Evolutionary conservation across 495 filamentous ascomycete genomes (phyloP).

Genomic region (Lasiosphaeris hirsuta): DNA sequence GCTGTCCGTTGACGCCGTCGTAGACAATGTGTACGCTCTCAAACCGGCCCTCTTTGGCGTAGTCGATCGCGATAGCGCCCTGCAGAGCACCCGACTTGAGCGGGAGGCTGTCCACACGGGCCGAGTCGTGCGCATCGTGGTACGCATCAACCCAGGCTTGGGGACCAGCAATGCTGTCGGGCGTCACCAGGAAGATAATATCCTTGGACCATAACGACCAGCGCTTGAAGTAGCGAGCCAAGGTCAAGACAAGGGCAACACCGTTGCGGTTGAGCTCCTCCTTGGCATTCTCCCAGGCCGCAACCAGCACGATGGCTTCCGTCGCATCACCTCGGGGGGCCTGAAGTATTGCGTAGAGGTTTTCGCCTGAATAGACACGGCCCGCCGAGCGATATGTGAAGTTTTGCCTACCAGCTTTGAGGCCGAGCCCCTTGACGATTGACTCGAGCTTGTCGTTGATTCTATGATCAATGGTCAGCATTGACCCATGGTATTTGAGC

Average conservation of each 20-base stretch:
- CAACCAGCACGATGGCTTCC: slow-evolving; percentile 90
- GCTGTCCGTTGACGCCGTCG: slow-evolving; percentile 92
- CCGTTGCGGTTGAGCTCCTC: slow-evolving; percentile 80
- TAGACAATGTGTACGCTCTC: slow-evolving; percentile 86
- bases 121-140: slow-evolving; percentile 74
- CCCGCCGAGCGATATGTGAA: slow-evolving; percentile 75
- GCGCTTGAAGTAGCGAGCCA: slow-evolving; percentile 92
- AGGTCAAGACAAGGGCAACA: slow-evolving; percentile 75
- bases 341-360: slow-evolving; percentile 91
- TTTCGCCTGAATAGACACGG: slow-evolving; percentile 73
- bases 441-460: slow-evolving; percentile 66
- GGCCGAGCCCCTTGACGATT: slow-evolving; percentile 70
- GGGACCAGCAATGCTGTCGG: slow-evolving; percentile 83
- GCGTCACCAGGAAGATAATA: slow-evolving; percentile 86
- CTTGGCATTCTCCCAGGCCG: slow-evolving; percentile 81
- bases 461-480: slow-evolving; percentile 34
- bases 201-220: slow-evolving; percentile 99
- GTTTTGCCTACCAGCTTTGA: slow-evolving; percentile 82
- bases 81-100: slow-evolving; percentile 91
- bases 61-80: slow-evolving; percentile 91
- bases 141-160: slow-evolving; percentile 99
- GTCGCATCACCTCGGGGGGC: slow-evolving; percentile 97
- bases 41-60: slow-evolving; percentile 78
- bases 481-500: neutral
- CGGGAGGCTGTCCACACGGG: slow-evolving; percentile 68